Conservation (phyloP, 495 filamentous ascomycete genomes). For the Penicillium pancosmium region DNA sequence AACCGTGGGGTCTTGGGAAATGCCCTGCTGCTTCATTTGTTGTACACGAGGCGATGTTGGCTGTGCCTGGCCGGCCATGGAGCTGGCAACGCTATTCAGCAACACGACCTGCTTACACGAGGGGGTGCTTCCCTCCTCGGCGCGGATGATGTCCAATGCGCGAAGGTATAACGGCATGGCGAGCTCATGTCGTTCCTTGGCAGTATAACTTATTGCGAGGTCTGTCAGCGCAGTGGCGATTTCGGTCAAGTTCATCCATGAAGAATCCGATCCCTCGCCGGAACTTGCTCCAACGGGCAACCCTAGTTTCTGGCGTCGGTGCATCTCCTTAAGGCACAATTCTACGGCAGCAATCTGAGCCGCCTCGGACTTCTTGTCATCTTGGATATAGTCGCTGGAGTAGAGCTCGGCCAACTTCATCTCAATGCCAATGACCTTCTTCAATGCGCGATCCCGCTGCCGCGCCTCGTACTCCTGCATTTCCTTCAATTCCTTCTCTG, state of each 20-base stretch:
- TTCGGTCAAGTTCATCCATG: slow-evolving; percentile 74
- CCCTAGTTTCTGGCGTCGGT: slow-evolving; percentile 64
- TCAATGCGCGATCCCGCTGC: slow-evolving; percentile 69
- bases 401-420: slow-evolving; percentile 86
- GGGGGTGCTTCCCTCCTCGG: slow-evolving; percentile 44
- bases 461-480: slow-evolving; percentile 51
- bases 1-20: slow-evolving; percentile 54
- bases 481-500: slow-evolving; percentile 33
- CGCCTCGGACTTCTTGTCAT: slow-evolving; percentile 67
- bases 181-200: slow-evolving; percentile 69
- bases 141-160: slow-evolving; percentile 62
- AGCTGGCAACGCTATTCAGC: slow-evolving; percentile 36
- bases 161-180: slow-evolving; percentile 89
- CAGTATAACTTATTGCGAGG: slow-evolving; percentile 72
- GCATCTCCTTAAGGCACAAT: slow-evolving; percentile 71
- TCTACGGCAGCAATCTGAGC: slow-evolving; percentile 81
- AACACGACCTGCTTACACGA: slow-evolving; percentile 74
- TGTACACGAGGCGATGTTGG: slow-evolving; percentile 45
- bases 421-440: slow-evolving; percentile 70
- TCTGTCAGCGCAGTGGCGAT: slow-evolving; percentile 70
- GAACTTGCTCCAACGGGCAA: slow-evolving; percentile 36
- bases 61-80: slow-evolving; percentile 38
- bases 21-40: slow-evolving; percentile 34
- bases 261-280: slow-evolving; percentile 47
- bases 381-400: slow-evolving; percentile 47